These are phyloP conservation scores for Penicillium sp. DNA, from an alignment of 2,329 filamentous ascomycete genomes.

Conservation along the genomic window DNA sequence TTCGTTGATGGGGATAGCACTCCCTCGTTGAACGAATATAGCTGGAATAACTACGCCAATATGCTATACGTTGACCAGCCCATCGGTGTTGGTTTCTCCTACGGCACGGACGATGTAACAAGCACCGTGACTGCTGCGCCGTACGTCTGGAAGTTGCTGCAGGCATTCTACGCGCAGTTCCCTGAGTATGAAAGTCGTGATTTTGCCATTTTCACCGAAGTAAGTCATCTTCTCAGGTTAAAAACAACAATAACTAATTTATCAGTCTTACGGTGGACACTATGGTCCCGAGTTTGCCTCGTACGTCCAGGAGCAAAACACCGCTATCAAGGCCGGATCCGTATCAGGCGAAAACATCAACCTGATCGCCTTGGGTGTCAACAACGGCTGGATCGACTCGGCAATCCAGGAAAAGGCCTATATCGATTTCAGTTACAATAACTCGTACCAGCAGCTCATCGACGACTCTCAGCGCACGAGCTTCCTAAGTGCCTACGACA, in stretches of 20 bases:
- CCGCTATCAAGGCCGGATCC: slow-evolving; percentile 43
- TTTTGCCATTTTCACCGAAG: slow-evolving; percentile 45
- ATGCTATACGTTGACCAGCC: slow-evolving; percentile 23
- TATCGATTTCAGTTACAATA: slow-evolving; percentile 55
- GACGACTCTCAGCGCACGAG: slow-evolving; percentile 38
- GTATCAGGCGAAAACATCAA: slow-evolving; percentile 53
- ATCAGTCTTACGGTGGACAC: slow-evolving; percentile 44
- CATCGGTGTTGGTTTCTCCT: slow-evolving; percentile 36
- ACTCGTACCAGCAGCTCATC: slow-evolving; percentile 54
- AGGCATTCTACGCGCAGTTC: slow-evolving; percentile 51
- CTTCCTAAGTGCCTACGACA: slow-evolving; percentile 44
- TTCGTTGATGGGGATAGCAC: slow-evolving; percentile 4
- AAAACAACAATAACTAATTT: not conserved
- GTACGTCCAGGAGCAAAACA: slow-evolving; percentile 48
- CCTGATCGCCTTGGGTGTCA: slow-evolving; percentile 61
- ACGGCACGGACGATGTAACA: slow-evolving; percentile 39
- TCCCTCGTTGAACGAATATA: slow-evolving; percentile 30
- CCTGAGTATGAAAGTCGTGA: slow-evolving; percentile 48
- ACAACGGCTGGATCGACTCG: slow-evolving; percentile 64
- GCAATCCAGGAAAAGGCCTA: slow-evolving; percentile 52
- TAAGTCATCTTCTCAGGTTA: not conserved
- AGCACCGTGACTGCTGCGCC: slow-evolving; percentile 56
- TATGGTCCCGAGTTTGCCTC: slow-evolving; percentile 44
- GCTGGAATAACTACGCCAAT: slow-evolving; percentile 26
- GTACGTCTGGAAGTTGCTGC: slow-evolving; percentile 63